Conservation (phyloP, 148 eudicot species). For the Euryodendron excelsum region DNA sequence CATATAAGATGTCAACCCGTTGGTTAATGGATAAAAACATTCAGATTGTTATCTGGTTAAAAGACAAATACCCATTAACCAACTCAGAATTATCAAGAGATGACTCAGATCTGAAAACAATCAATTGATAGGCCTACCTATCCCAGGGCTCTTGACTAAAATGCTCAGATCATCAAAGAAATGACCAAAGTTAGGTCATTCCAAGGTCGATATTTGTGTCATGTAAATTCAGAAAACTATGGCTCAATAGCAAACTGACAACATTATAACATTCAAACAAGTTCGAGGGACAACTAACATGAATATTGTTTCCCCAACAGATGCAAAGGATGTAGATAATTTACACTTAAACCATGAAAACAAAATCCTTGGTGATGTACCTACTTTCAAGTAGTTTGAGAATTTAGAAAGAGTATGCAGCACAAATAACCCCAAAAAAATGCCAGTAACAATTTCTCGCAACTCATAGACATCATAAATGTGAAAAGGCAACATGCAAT, state of each 20-base stretch:
- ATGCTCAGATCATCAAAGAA: not conserved
- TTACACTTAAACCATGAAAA: not conserved
- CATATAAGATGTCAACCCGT: not conserved
- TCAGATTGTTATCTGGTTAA: not conserved
- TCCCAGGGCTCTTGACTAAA: not conserved
- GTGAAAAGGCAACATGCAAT: slow-evolving; percentile 10
- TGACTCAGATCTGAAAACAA: not conserved
- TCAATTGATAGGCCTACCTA: not conserved
- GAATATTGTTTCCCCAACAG: not conserved
- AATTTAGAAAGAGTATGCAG: not conserved
- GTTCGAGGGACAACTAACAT: not conserved
- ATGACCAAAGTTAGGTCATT: not conserved
- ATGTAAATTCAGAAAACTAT: not conserved
- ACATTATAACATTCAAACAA: not conserved
- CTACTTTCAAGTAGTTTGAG: not conserved
- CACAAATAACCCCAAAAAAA: not conserved
- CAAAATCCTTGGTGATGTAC: not conserved
- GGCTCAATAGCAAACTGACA: not conserved
- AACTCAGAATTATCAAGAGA: not conserved
- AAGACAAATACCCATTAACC: not conserved
- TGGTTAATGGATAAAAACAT: not conserved
- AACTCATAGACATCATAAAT: slow-evolving; percentile 5
- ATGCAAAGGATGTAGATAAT: not conserved
- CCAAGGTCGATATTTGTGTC: not conserved
- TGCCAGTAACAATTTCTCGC: not conserved